Conservation (phyloP, 805 yeast species). For the Zygotorulaspora florentina region DNA sequence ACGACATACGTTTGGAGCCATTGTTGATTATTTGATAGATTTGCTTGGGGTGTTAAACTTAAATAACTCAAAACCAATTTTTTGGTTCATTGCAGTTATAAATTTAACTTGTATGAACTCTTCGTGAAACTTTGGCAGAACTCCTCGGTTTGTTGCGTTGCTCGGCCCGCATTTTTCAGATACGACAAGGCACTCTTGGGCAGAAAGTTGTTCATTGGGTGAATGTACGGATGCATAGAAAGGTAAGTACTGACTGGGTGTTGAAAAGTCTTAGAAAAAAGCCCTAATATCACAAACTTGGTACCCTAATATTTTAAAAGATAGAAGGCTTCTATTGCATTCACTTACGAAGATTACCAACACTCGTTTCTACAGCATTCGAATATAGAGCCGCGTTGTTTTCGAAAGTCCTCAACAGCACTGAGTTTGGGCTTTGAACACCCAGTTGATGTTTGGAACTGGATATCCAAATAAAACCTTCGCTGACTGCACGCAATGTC, state of each 20-base stretch:
- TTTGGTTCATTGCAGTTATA: not conserved
- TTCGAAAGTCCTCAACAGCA: too few species aligned
- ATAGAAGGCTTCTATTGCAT: too few species aligned
- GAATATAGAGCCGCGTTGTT: too few species aligned
- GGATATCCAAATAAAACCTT: not conserved
- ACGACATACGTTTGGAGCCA: constrained; percentile 91
- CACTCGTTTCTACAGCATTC: too few species aligned
- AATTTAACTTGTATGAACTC: not conserved
- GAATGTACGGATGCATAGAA: constrained; percentile 6
- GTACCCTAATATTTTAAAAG: too few species aligned
- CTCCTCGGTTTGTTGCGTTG: too few species aligned
- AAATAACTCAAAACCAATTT: too few species aligned
- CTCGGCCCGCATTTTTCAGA: too few species aligned
- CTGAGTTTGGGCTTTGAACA: not conserved
- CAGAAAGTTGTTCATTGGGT: too few species aligned
- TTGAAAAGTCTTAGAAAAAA: not conserved
- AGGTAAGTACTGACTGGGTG: constrained; percentile 1
- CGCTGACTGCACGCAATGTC: constrained; percentile 10
- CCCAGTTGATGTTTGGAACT: constrained; percentile 1
- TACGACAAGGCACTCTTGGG: too few species aligned
- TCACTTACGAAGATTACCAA: too few species aligned
- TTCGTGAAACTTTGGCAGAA: too few species aligned
- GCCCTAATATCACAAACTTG: not conserved
- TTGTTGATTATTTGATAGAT: constrained; percentile 36
- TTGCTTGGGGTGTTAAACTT: constrained; percentile 1